A percentile compares a stretch with the other conserved stretches of the same genome.
Evolutionary conservation across 352 stramenopile genomes (phyloP).

Genomic region (Aphanomyces cochlioides): DNA sequence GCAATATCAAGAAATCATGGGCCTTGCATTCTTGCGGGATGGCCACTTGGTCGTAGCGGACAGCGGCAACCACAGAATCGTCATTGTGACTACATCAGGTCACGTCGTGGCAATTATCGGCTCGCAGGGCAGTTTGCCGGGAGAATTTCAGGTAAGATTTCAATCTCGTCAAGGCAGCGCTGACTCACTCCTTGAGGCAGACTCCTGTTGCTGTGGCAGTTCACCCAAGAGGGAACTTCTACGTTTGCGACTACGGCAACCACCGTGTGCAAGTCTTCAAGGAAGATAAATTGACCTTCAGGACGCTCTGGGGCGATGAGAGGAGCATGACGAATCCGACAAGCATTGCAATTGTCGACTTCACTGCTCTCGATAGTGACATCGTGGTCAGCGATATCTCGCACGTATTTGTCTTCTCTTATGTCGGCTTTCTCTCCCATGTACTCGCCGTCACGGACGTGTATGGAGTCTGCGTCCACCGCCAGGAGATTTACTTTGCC

Average conservation of each 20-base stretch:
- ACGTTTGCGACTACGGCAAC: slow-evolving; percentile 59
- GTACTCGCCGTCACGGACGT: not conserved
- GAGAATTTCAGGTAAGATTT: slow-evolving; percentile 36
- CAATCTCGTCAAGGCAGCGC: not conserved
- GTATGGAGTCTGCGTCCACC: not conserved
- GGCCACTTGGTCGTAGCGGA: slow-evolving; percentile 50
- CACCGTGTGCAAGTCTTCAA: slow-evolving; percentile 53
- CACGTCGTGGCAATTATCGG: slow-evolving; percentile 43
- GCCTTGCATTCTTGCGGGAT: slow-evolving; percentile 49
- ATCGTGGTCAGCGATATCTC: slow-evolving; percentile 18
- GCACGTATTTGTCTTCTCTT: slow-evolving; percentile 15
- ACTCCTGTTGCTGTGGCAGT: slow-evolving; percentile 43
- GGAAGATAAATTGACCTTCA: slow-evolving; percentile 40
- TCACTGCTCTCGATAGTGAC: slow-evolving; percentile 8
- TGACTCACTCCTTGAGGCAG: not conserved
- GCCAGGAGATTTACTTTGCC: slow-evolving; percentile 8
- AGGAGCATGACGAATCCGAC: slow-evolving; percentile 25
- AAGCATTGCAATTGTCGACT: not conserved
- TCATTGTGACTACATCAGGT: slow-evolving; percentile 50
- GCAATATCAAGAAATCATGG: slow-evolving; percentile 49
- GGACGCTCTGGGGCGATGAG: slow-evolving; percentile 44
- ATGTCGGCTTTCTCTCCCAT: slow-evolving; percentile 12
- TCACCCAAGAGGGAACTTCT: slow-evolving; percentile 45
- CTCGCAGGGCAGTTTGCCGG: slow-evolving; percentile 34
- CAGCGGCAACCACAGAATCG: slow-evolving; percentile 52